These are phyloP conservation scores for Xylaria nigripes DNA, from an alignment of 495 filamentous ascomycete species.

Conservation along the genomic window DNA sequence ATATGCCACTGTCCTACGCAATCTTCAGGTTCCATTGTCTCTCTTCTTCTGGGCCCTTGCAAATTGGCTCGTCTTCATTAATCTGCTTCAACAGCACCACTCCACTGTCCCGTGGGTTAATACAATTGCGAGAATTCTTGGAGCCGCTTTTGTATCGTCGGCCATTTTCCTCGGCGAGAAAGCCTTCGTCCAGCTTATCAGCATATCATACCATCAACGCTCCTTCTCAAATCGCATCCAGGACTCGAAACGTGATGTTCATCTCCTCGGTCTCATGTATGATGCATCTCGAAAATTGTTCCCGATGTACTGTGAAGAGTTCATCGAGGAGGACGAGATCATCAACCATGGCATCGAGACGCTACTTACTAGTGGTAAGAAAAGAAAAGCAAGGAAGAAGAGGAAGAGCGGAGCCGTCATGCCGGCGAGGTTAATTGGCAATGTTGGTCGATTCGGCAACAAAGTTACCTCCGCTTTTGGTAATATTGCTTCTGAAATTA, in stretches of 20 bases:
- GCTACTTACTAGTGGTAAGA: conserved; percentile 38
- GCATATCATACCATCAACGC: conserved; percentile 87
- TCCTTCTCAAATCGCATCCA: conserved; percentile 86
- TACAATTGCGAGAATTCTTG: conserved; percentile 61
- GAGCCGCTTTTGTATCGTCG: conserved; percentile 66
- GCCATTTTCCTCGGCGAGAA: conserved; percentile 76
- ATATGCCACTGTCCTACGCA: conserved; percentile 73
- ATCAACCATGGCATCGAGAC: conserved; percentile 72
- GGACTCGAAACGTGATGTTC: conserved; percentile 75
- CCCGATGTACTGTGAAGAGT: conserved; percentile 84
- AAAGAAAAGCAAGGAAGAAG: conserved; percentile 23
- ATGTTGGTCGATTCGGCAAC: conserved; percentile 76
- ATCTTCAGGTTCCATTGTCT: conserved; percentile 76
- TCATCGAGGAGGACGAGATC: conserved; percentile 80
- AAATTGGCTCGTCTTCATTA: conserved; percentile 71
- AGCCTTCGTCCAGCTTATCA: conserved; percentile 80
- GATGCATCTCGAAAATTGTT: conserved; percentile 83
- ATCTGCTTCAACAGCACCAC: conserved; percentile 37
- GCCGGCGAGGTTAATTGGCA: conserved; percentile 68
- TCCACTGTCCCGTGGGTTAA: conserved; percentile 31
- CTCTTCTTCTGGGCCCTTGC: conserved; percentile 81
- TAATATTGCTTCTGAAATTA: conserved; percentile 89
- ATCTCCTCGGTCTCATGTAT: conserved; percentile 73
- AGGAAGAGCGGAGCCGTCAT: conserved; percentile 52
- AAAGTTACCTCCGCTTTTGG: conserved; percentile 88